Evolutionary conservation across 108 stramenopile genomes (phyloP).

Genomic region (Mayamaea pseudoterrestris): DNA sequence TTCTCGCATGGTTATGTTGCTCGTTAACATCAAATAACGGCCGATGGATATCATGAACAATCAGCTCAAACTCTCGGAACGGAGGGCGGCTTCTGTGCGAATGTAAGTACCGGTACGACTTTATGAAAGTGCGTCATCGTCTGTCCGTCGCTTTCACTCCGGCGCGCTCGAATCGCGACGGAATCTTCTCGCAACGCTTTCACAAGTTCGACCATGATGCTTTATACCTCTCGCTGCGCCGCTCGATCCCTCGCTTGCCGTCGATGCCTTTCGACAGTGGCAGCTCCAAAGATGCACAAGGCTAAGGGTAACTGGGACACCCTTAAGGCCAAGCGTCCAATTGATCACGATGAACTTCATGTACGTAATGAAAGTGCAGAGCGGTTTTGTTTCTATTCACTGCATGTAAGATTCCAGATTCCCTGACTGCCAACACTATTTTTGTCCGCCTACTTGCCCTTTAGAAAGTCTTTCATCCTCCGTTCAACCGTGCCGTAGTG

Average conservation of each 20-base stretch:
- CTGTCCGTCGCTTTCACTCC: no score
- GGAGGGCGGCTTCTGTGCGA: no score
- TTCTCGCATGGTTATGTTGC: no score
- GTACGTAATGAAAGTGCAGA: no score
- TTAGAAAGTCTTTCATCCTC: slow-evolving; percentile 28
- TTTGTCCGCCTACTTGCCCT: slow-evolving; percentile 4
- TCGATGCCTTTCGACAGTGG: slow-evolving; percentile 27
- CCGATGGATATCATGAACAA: no score
- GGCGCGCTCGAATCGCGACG: no score
- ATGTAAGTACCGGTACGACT: no score
- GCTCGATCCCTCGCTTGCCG: slow-evolving; percentile 16
- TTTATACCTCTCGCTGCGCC: neutral
- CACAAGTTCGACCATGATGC: neutral
- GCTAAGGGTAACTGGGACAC: slow-evolving; percentile 55
- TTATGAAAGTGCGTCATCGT: no score
- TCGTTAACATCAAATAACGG: no score
- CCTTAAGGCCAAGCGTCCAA: slow-evolving; percentile 53
- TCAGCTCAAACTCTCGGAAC: no score
- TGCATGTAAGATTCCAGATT: neutral
- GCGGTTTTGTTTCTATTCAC: neutral
- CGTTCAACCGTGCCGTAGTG: slow-evolving; percentile 20
- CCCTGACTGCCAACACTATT: neutral
- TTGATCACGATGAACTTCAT: slow-evolving; percentile 32
- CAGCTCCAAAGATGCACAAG: slow-evolving; percentile 67
- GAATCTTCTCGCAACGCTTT: no score